These are phyloP conservation scores for Saccharomycopsis hybrid DNA, from an alignment of 1,139 yeast genomes.

Conservation along the genomic window DNA sequence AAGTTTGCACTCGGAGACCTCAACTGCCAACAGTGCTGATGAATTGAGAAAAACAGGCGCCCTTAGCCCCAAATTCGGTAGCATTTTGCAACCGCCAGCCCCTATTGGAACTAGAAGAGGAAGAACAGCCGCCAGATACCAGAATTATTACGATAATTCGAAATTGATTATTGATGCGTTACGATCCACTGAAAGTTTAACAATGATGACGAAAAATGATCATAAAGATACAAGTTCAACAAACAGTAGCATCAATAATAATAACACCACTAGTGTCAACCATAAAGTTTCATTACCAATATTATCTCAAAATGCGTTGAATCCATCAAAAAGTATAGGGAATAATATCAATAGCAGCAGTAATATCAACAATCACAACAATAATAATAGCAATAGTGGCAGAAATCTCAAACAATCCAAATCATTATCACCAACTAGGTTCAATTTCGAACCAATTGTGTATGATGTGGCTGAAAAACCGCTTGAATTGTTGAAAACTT, in stretches of 20 bases:
- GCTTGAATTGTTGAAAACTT: conserved; percentile 11
- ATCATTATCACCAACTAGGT: conserved; percentile 25
- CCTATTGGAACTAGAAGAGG: conserved; percentile 24
- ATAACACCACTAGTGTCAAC: conserved; percentile 21
- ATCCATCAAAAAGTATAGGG: conserved; percentile 10
- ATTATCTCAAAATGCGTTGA: conserved; percentile 21
- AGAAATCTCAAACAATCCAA: conserved; percentile 8
- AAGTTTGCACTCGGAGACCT: conserved; percentile 12
- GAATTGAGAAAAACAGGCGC: conserved; percentile 8
- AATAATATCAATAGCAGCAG: too few relatives aligned
- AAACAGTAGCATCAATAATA: conserved; percentile 8
- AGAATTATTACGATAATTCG: conserved; percentile 45
- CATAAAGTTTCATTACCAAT: conserved; percentile 22
- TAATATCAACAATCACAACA: too few relatives aligned
- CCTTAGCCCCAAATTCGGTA: conserved; percentile 11
- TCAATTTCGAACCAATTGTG: conserved; percentile 30
- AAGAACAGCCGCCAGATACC: conserved; percentile 42
- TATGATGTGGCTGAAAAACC: conserved; percentile 28
- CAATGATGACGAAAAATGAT: conserved; percentile 1
- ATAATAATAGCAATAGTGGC: too few relatives aligned
- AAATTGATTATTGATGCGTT: conserved; percentile 41
- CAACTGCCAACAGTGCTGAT: conserved; percentile 12
- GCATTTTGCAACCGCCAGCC: conserved; percentile 19
- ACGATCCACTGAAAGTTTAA: conserved; percentile 38
- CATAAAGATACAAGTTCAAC: too few relatives aligned